Conservation (phyloP, 257 asterid genomes). For the Solanum pinnatisectum region DNA sequence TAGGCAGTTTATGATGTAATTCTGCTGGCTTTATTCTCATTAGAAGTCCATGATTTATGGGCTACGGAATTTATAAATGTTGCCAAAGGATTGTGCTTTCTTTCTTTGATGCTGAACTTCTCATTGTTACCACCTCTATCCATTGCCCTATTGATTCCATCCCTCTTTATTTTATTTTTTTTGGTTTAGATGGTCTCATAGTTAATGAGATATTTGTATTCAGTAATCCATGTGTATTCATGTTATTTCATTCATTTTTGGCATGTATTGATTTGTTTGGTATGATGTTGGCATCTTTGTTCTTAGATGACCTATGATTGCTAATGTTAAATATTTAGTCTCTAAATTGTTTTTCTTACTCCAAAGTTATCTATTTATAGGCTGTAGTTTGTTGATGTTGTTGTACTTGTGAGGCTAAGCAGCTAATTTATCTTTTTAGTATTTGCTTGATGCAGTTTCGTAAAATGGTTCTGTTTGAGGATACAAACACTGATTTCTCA, state of each 20-base stretch:
- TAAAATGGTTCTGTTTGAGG: background rate
- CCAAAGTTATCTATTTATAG: background rate
- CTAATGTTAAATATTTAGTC: background rate
- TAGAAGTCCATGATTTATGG: background rate
- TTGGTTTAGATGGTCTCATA: background rate
- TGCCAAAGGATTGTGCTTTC: background rate
- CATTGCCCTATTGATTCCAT: background rate
- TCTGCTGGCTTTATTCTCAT: background rate
- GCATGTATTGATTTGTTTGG: background rate
- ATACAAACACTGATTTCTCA: background rate
- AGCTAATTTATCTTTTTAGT: background rate
- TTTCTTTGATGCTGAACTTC: background rate
- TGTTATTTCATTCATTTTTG: background rate
- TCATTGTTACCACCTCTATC: background rate
- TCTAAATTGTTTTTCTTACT: background rate
- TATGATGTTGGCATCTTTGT: background rate
- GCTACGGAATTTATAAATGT: background rate
- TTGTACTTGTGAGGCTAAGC: background rate
- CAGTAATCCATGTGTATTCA: background rate
- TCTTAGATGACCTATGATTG: background rate
- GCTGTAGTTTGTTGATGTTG: background rate
- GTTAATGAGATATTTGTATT: background rate
- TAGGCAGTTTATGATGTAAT: background rate
- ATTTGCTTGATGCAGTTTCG: background rate
- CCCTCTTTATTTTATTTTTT: background rate